Percentiles rank a stretch among this genome's conserved stretches.
Conservation (phyloP, 768 basidiomycete species). For the Tephrocybe rancida region DNA sequence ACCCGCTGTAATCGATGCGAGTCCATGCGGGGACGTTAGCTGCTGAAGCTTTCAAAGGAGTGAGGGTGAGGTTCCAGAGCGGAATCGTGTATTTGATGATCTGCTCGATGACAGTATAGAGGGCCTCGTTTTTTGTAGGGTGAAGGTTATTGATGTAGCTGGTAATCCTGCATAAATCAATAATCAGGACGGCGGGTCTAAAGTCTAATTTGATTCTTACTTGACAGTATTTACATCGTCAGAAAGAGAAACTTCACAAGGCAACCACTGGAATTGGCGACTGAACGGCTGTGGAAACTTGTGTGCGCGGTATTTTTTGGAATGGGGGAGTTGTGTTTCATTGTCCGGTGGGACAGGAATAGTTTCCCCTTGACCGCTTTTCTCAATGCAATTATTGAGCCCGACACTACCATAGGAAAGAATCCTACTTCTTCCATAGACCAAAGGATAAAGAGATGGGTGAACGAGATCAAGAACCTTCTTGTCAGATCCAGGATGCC, state of each 20-base stretch:
- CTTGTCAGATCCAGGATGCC: slow-evolving; percentile 41
- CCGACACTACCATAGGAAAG: slow-evolving; percentile 8
- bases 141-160: slow-evolving; percentile 48
- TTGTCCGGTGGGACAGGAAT: slow-evolving; percentile 9
- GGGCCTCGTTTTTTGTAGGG: slow-evolving; percentile 24
- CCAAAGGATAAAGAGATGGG: slow-evolving; percentile 39
- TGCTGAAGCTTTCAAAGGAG: slow-evolving; percentile 12
- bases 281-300: not conserved
- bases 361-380: slow-evolving; percentile 16
- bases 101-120: slow-evolving; percentile 28
- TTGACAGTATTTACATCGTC: not conserved
- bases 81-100: slow-evolving; percentile 31
- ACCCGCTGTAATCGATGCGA: slow-evolving; percentile 15
- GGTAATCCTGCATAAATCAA: slow-evolving; percentile 24
- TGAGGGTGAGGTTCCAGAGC: slow-evolving; percentile 30
- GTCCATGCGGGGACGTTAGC: not conserved
- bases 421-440: slow-evolving; percentile 30
- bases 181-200: not conserved
- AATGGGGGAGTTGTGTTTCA: not conserved
- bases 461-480: slow-evolving; percentile 45
- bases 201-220: not conserved
- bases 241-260: slow-evolving; percentile 31
- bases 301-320: not conserved
- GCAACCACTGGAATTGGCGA: slow-evolving; percentile 22
- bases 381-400: slow-evolving; percentile 15